Percentiles rank a stretch among this genome's conserved stretches.
phyloP scores from a whole-genome alignment of 306 rosid species.

The Gynostemma pentaphyllum region DNA sequence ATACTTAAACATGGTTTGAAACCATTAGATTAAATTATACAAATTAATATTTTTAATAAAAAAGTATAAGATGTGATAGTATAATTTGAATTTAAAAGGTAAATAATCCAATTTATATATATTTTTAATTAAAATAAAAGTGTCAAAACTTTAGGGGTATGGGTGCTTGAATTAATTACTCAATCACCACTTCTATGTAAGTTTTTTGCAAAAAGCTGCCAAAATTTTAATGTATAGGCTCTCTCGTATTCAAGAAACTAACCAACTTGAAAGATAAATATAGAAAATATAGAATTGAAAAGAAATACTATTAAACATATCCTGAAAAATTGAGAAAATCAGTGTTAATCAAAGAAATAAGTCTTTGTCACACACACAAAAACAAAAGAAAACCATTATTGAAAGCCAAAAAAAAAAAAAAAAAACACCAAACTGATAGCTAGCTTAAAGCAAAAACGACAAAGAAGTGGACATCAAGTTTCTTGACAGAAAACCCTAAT shows the following conservation, averaged over 20 bases:
- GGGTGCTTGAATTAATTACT: too few relatives aligned
- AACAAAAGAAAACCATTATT: background rate
- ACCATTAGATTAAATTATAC: too few relatives aligned
- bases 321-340: background rate
- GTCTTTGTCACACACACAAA: slow-evolving; percentile 1
- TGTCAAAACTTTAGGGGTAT: too few relatives aligned
- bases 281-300: background rate
- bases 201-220: too few relatives aligned
- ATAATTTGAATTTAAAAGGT: too few relatives aligned
- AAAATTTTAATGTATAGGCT: too few relatives aligned
- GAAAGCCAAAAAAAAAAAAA: background rate
- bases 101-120: too few relatives aligned
- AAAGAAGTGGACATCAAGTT: background rate
- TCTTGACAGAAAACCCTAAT: background rate
- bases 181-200: too few relatives aligned
- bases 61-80: too few relatives aligned
- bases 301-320: background rate
- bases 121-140: too few relatives aligned
- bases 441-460: background rate
- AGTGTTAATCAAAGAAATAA: background rate
- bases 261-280: background rate
- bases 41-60: too few relatives aligned
- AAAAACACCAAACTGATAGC: background rate
- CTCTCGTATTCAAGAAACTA: background rate
- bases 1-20: too few relatives aligned